A percentile compares a stretch with the other conserved stretches of the same genome.
phyloP scores from a whole-genome alignment of 2,329 filamentous ascomycete genomes.

The Myrmaecium sp. region DNA sequence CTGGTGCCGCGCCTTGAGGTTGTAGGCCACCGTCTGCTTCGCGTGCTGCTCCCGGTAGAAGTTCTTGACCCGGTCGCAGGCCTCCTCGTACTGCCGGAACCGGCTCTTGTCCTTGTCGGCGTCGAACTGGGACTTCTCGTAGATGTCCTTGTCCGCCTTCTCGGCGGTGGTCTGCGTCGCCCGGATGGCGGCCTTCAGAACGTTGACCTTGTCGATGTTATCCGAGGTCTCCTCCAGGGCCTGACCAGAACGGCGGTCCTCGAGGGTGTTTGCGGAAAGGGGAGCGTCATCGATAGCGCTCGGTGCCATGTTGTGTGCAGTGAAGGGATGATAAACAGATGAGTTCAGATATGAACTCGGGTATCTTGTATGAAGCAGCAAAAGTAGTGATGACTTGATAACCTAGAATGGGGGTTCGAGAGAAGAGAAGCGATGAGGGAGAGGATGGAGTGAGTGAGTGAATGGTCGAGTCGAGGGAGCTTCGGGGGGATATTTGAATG shows the following conservation, averaged over 20 bases:
- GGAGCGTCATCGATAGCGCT: slow-evolving; percentile 25
- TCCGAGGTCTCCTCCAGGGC: slow-evolving; percentile 42
- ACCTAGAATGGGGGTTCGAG: too few relatives aligned
- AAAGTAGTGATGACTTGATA: too few relatives aligned
- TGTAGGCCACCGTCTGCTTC: slow-evolving; percentile 68
- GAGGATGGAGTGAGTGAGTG: too few relatives aligned
- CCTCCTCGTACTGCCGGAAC: slow-evolving; percentile 70
- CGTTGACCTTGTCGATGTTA: slow-evolving; percentile 42
- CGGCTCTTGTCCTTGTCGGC: slow-evolving; percentile 59
- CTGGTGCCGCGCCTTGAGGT: slow-evolving; percentile 58
- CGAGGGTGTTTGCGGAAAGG: slow-evolving; percentile 25
- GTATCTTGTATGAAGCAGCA: slow-evolving; percentile 1
- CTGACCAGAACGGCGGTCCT: slow-evolving; percentile 36
- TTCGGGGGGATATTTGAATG: too few relatives aligned
- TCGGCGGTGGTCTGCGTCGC: slow-evolving; percentile 29
- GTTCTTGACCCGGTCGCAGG: slow-evolving; percentile 68
- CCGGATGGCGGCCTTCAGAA: slow-evolving; percentile 38
- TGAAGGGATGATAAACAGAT: neutral
- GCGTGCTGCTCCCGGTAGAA: slow-evolving; percentile 63
- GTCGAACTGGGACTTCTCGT: slow-evolving; percentile 50
- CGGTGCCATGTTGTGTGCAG: slow-evolving; percentile 26
- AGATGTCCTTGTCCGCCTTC: slow-evolving; percentile 30
- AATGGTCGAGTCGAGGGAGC: too few relatives aligned
- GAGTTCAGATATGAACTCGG: slow-evolving; percentile 5
- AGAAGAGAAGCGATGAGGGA: too few relatives aligned